These are phyloP conservation scores for Penicillium brasilianum DNA, from an alignment of 2,329 filamentous ascomycete species.

Conservation along the genomic window DNA sequence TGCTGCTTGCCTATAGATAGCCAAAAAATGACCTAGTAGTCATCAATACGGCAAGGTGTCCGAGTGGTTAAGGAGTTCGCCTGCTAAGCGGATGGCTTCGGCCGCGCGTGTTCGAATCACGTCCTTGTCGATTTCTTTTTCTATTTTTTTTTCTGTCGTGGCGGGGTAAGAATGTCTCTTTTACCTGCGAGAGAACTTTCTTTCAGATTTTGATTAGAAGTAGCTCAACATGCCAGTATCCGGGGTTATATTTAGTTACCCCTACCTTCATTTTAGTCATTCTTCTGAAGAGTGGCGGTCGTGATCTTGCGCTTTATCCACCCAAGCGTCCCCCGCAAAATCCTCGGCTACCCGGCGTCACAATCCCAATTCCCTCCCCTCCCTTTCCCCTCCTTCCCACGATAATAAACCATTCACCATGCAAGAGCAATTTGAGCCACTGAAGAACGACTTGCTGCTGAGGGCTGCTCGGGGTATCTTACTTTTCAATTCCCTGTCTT, in stretches of 20 bases:
- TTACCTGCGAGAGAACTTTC: too few species aligned
- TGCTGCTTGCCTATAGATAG: too few species aligned
- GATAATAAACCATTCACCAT: slow-evolving; percentile 54
- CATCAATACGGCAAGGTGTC: slow-evolving; percentile 2
- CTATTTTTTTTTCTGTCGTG: too few species aligned
- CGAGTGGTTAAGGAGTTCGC: slow-evolving; percentile 10
- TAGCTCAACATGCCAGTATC: too few species aligned
- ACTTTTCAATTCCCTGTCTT: background rate
- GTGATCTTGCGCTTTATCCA: background rate
- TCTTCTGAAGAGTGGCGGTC: background rate
- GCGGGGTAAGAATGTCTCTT: too few species aligned
- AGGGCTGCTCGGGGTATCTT: slow-evolving; percentile 81
- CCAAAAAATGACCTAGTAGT: too few species aligned
- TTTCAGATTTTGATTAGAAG: too few species aligned
- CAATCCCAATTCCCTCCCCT: slow-evolving; percentile 32
- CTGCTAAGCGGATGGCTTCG: slow-evolving; percentile 12
- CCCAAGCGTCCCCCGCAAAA: slow-evolving; percentile 3
- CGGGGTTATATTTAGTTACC: too few species aligned
- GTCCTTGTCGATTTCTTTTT: slow-evolving; percentile 6
- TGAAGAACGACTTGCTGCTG: slow-evolving; percentile 91
- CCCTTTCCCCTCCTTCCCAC: slow-evolving; percentile 32
- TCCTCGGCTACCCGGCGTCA: slow-evolving; percentile 23
- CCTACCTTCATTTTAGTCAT: too few species aligned
- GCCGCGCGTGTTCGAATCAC: slow-evolving; percentile 9
- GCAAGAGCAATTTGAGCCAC: slow-evolving; percentile 74